phyloP scores from a whole-genome alignment of 352 stramenopile species.

The Elongisporangium senticosum region DNA sequence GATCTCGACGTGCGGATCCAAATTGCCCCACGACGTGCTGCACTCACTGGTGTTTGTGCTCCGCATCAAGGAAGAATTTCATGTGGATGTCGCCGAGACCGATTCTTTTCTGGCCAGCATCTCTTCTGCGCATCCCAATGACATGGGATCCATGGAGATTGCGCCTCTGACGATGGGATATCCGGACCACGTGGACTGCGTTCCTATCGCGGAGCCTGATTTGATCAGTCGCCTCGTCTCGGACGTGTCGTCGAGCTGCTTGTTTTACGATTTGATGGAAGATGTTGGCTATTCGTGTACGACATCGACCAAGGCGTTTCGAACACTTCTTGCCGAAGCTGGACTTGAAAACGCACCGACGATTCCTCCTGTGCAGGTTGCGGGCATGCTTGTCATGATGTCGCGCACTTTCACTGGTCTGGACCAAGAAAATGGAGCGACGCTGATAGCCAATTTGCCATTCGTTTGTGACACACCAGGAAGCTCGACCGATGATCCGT shows the following conservation, averaged over 20 bases:
- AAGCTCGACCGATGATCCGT: conserved; percentile 17
- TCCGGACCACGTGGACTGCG: conserved; percentile 81
- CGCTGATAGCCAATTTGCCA: conserved; percentile 75
- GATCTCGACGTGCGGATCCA: conserved; percentile 73
- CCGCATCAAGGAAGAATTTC: conserved; percentile 77
- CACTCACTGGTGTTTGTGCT: conserved; percentile 80
- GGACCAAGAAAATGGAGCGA: conserved; percentile 61
- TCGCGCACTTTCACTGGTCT: conserved; percentile 71
- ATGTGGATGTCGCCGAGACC: conserved; percentile 62
- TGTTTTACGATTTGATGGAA: conserved; percentile 90
- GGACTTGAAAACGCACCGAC: conserved; percentile 72
- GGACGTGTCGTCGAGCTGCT: conserved; percentile 68
- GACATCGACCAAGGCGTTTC: conserved; percentile 70
- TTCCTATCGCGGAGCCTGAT: conserved; percentile 48
- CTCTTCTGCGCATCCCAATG: conserved; percentile 74
- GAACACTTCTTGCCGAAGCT: conserved; percentile 76
- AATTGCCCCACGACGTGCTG: conserved; percentile 80
- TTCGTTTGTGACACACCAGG: conserved; percentile 58
- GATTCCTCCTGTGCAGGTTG: conserved; percentile 82
- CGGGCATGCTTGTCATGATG: conserved; percentile 87
- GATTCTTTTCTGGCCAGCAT: conserved; percentile 85
- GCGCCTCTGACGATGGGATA: conserved; percentile 83
- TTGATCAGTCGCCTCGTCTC: conserved; percentile 70
- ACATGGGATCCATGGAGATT: conserved; percentile 84
- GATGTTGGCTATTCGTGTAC: conserved; percentile 87